Evolutionary conservation across 805 yeast genomes (phyloP), one percentile per base, ranked within the genome.

Genomic region (Sporopachydermia quercuum): DNA sequence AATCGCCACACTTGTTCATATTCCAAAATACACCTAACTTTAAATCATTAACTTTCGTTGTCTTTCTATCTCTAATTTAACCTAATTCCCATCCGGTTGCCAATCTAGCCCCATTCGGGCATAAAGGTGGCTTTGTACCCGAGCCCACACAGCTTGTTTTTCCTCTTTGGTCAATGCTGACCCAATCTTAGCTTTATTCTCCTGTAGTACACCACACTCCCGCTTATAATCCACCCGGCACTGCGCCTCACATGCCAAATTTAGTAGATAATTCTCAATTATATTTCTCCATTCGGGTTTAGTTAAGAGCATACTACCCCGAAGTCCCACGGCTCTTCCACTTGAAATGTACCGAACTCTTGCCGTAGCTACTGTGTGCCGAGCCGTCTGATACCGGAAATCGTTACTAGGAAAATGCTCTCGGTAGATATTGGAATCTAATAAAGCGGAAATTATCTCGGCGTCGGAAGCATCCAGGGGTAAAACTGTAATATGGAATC

Each of bases 241-340:
- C 52, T 80, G 85, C 13, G 77, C 74, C 48, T 78, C 85, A 37
- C 78, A 78, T 3, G 74, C 82, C 19, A 78, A 60, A 50, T 74
- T 76, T 30, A 78, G 55, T 30, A 76, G 48, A 49, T 71, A 80
- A 55, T 78, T 79, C 46, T 80, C 89, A 43, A 80, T 75, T 18
- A 80, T 68, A 49, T 78, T 76, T 47, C 87, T 62, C 84, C 86
- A 78, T 53, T 79, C 82, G 17, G 73, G 70, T 45, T 68, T 64
- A 4, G 70, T 58, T n/a, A 71, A 50, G 37, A 49, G 44, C 38
- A 46, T 47, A 15, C 17, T 18, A 35, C 18, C 17, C 17, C 4
- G 36, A 34, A 39, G 17, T 39, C 34, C 13, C 36, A 37, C n/a
- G 49, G 43, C 15, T 8, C 15, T 37, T 5, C 16, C 33, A 15